Evolutionary conservation across 306 rosid genomes (phyloP), one percentile per base, ranked within the genome.

Genomic region (Vachellia collinsii): DNA sequence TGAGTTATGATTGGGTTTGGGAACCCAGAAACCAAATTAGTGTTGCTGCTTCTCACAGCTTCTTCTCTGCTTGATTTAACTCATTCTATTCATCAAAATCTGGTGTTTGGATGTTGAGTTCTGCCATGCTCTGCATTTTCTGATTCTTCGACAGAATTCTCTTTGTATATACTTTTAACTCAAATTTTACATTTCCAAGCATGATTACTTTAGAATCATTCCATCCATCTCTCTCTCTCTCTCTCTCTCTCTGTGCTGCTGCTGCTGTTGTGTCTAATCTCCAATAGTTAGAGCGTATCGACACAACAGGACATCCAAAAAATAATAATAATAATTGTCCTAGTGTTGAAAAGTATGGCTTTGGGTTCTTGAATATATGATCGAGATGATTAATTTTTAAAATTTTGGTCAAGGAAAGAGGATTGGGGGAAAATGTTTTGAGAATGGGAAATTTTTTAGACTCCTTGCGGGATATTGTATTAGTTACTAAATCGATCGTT

Each of bases 21-120:
- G 93, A 93, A 70, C 94, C 93, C 65, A 86, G 80, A 72, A 84
- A 79, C 76, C 94, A 90, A 77, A 19, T 93, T 75, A 83, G 89
- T 43, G 74, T 88, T 64, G 92, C 91, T 8, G 98, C 97, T 70
- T 86, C 89, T 50, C 71, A 59, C 29, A 90, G 97, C 36, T 86
- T 91, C 89, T 93, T 93, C 87, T 93, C 93, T 59, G 97, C 98
- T 50, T 93, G 79, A 88, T 22, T 6, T 75, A 88, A 44, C 7
- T 54, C 61, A n/a, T n/a, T 3, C 37, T 20, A 19, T 47, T 43
- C 34, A 10, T 58, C 64, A 59, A 67, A 16, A 37, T 76, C 37
- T 77, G 10, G 8, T 29, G 61, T 63, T 63, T 4, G 7, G 22
- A 8, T 6, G 8, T 63, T 5, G 43, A 14, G 46, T 37, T 37